Percentiles rank a stretch among this genome's conserved stretches.
Evolutionary conservation across 2,329 filamentous ascomycete species (phyloP).

Genomic region (Fonsecaea pugnacius): DNA sequence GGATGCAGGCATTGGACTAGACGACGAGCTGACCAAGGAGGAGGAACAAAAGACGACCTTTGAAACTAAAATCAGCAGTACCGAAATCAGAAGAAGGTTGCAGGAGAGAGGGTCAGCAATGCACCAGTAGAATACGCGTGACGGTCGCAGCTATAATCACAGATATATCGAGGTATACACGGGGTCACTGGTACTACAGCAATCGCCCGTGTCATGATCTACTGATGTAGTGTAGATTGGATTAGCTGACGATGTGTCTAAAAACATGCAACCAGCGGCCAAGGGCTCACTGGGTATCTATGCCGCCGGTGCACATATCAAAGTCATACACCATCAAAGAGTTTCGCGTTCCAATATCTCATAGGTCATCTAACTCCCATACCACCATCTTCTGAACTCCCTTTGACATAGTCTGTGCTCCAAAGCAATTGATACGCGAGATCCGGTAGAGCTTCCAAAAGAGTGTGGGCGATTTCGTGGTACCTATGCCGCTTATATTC

Average conservation of each 20-base stretch:
- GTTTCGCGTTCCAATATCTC: constrained; percentile 17
- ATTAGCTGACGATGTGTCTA: constrained; percentile 5
- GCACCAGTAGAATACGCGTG: neutral
- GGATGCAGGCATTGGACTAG: constrained; percentile 50
- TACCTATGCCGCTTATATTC: constrained; percentile 30
- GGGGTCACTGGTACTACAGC: neutral
- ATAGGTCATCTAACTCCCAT: constrained; percentile 15
- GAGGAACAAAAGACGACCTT: constrained; percentile 61
- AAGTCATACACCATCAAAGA: constrained; percentile 25
- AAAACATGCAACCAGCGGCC: neutral
- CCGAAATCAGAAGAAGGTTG: constrained; percentile 69
- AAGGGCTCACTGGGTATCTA: neutral
- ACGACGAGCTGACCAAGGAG: constrained; percentile 43
- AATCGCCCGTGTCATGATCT: neutral
- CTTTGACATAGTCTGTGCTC: constrained; percentile 18
- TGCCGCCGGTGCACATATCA: constrained; percentile 1
- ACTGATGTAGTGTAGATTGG: neutral
- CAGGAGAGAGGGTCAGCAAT: constrained; percentile 8
- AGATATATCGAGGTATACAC: neutral
- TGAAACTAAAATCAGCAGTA: constrained; percentile 86
- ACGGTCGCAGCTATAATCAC: neutral
- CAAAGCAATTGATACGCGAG: constrained; percentile 30
- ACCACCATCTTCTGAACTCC: constrained; percentile 26
- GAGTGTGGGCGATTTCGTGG: constrained; percentile 28
- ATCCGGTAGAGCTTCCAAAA: constrained; percentile 31